phyloP scores from a whole-genome alignment of 768 basidiomycete genomes.

The Mycena belliarum region DNA sequence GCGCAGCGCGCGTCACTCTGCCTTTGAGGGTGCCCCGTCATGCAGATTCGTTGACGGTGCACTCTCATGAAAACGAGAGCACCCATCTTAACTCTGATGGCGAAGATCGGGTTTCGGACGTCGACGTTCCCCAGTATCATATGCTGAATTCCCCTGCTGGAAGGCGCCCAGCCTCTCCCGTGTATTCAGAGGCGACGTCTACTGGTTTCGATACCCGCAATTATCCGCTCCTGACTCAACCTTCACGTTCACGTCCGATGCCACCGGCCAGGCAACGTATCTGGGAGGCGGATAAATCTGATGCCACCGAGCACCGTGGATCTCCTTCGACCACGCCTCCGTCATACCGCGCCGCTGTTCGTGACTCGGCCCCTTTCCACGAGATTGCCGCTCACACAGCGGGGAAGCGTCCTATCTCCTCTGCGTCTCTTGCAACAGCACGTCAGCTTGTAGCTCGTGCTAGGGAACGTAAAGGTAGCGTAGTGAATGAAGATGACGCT shows the following conservation, averaged over 20 bases:
- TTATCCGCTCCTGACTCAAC: conserved; percentile 13
- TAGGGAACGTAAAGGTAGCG: conserved; percentile 47
- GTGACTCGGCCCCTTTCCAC: conserved; percentile 20
- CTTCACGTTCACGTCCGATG: conserved; percentile 9
- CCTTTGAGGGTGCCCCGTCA: conserved; percentile 24
- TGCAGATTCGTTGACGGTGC: conserved; percentile 43
- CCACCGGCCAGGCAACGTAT: conserved; percentile 7
- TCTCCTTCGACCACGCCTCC: conserved; percentile 45
- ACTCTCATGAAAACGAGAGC: conserved; percentile 34
- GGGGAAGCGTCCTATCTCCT: conserved; percentile 3
- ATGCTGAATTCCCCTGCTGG: neutral
- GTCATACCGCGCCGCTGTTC: conserved; percentile 48
- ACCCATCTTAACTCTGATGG: conserved; percentile 1
- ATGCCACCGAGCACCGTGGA: conserved; percentile 36
- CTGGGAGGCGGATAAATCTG: conserved; percentile 15
- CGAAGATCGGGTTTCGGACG: conserved; percentile 34
- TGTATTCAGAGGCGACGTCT: conserved; percentile 4
- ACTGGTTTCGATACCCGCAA: conserved; percentile 5
- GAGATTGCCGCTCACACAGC: conserved; percentile 19
- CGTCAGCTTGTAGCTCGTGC: conserved; percentile 31
- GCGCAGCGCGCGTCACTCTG: conserved; percentile 12
- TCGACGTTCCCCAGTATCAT: conserved; percentile 21
- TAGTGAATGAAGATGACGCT: conserved; percentile 70
- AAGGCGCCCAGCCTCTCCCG: conserved; percentile 1
- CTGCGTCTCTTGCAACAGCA: conserved; percentile 26